Conservation (phyloP, 2,329 filamentous ascomycete species). For the Penicillium sp. region DNA sequence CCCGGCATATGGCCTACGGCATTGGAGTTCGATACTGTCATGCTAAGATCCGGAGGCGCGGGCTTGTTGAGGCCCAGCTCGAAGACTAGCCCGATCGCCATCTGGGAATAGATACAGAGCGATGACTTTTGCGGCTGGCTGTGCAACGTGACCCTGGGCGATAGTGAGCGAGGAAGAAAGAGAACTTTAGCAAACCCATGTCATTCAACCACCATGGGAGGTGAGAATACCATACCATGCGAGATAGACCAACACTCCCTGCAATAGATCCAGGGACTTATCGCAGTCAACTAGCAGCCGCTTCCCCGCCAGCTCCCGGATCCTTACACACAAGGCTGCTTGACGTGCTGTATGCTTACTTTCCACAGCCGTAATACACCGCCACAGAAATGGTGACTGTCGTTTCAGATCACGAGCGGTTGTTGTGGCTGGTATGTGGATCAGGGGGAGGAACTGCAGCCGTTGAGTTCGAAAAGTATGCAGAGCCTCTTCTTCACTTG, state of each 20-base stretch:
- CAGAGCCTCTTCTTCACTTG: constrained; percentile 37
- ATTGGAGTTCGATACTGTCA: not conserved
- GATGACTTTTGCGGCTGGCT: not conserved
- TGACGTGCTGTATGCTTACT: constrained; percentile 43
- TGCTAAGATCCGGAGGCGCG: not conserved
- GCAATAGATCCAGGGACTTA: constrained; percentile 50
- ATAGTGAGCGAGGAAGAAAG: constrained; percentile 12
- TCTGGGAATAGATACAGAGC: constrained; percentile 15
- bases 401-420: constrained; percentile 37
- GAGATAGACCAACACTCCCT: constrained; percentile 47
- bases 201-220: not conserved
- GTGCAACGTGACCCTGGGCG: not conserved
- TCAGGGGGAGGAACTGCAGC: constrained; percentile 46
- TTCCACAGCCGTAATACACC: constrained; percentile 47
- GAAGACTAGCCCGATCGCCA: constrained; percentile 15
- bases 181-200: not conserved
- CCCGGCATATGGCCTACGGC: not conserved
- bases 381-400: constrained; percentile 48
- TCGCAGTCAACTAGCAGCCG: constrained; percentile 47
- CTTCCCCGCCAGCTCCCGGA: constrained; percentile 44
- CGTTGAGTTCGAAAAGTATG: constrained; percentile 41
- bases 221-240: constrained; percentile 38
- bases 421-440: constrained; percentile 38
- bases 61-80: constrained; percentile 18
- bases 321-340: constrained; percentile 34